Percentiles rank a stretch among this genome's conserved stretches.
Evolutionary conservation across 2,329 filamentous ascomycete species (phyloP).

Genomic region (Botrytis fabae): DNA sequence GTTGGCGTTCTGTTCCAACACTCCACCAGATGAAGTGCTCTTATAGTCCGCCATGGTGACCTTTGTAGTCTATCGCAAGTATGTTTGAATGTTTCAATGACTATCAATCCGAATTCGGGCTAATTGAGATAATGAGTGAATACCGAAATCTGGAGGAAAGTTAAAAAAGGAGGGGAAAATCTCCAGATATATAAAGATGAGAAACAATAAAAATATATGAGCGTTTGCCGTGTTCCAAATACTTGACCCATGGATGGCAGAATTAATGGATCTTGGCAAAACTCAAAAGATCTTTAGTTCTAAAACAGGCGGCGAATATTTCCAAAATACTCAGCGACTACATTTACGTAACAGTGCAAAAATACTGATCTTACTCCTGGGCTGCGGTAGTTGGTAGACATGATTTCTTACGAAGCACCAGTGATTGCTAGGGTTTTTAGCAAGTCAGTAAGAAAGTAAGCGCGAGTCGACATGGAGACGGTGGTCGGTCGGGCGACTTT

Average conservation of each 20-base stretch:
- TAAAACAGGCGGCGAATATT: slow-evolving; percentile 10
- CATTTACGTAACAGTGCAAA: slow-evolving; percentile 19
- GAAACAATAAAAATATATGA: slow-evolving; percentile 6
- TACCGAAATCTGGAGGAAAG: slow-evolving; percentile 1
- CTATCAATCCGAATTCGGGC: background rate
- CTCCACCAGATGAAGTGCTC: slow-evolving; percentile 7
- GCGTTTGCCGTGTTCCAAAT: slow-evolving; percentile 8
- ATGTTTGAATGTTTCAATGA: background rate
- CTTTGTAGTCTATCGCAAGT: background rate
- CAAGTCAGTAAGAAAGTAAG: background rate
- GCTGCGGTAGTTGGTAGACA: background rate
- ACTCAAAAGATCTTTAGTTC: slow-evolving; percentile 10
- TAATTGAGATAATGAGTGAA: slow-evolving; percentile 12
- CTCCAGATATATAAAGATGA: slow-evolving; percentile 11
- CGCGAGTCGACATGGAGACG: slow-evolving; percentile 3
- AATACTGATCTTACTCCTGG: background rate
- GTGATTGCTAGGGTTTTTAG: background rate
- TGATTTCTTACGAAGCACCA: background rate
- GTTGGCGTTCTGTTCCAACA: slow-evolving; percentile 1
- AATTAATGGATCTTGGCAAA: slow-evolving; percentile 15
- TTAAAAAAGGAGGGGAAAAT: background rate
- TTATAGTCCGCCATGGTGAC: slow-evolving; percentile 18
- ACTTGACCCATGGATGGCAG: slow-evolving; percentile 3
- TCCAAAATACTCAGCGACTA: background rate
- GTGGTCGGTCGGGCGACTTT: slow-evolving; percentile 9